Percentiles rank a stretch among this genome's conserved stretches.
These are phyloP conservation scores for Fusarium miscanthi DNA, from an alignment of 2,329 filamentous ascomycete species.

Conservation along the genomic window DNA sequence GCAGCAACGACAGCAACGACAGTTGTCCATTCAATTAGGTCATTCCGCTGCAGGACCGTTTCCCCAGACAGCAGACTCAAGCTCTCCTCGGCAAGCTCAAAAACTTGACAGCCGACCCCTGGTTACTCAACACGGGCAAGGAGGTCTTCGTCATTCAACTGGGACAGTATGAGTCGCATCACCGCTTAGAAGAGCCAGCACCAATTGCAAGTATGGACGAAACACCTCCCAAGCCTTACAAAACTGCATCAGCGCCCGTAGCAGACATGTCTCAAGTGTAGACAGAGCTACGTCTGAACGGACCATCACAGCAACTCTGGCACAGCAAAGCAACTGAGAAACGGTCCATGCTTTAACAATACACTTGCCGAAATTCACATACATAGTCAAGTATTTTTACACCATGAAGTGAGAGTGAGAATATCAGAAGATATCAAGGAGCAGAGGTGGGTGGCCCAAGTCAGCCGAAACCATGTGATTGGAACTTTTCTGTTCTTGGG, in stretches of 20 bases:
- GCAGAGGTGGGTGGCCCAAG: neutral
- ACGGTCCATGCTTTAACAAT: slow-evolving; percentile 37
- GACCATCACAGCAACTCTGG: slow-evolving; percentile 31
- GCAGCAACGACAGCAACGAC: slow-evolving; percentile 36
- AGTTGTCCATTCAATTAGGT: slow-evolving; percentile 31
- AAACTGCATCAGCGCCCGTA: slow-evolving; percentile 6
- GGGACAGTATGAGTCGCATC: neutral
- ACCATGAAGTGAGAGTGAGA: slow-evolving; percentile 36
- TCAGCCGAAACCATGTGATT: neutral
- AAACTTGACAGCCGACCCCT: neutral
- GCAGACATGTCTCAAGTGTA: slow-evolving; percentile 29
- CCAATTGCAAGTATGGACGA: neutral
- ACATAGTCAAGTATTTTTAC: slow-evolving; percentile 41
- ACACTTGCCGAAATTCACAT: slow-evolving; percentile 39
- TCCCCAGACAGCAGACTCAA: slow-evolving; percentile 16
- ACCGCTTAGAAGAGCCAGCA: neutral
- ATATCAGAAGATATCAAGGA: neutral
- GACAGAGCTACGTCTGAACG: slow-evolving; percentile 43
- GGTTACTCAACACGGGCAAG: slow-evolving; percentile 23
- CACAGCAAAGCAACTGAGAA: slow-evolving; percentile 27
- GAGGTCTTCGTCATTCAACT: slow-evolving; percentile 17
- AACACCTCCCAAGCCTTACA: slow-evolving; percentile 2
- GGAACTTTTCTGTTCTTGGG: neutral
- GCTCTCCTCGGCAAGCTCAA: slow-evolving; percentile 27
- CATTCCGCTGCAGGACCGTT: slow-evolving; percentile 18